Percentiles rank a stretch among this genome's conserved stretches.
Evolutionary conservation across 2,329 filamentous ascomycete species (phyloP).

Genomic region (Neofusicoccum sp.): DNA sequence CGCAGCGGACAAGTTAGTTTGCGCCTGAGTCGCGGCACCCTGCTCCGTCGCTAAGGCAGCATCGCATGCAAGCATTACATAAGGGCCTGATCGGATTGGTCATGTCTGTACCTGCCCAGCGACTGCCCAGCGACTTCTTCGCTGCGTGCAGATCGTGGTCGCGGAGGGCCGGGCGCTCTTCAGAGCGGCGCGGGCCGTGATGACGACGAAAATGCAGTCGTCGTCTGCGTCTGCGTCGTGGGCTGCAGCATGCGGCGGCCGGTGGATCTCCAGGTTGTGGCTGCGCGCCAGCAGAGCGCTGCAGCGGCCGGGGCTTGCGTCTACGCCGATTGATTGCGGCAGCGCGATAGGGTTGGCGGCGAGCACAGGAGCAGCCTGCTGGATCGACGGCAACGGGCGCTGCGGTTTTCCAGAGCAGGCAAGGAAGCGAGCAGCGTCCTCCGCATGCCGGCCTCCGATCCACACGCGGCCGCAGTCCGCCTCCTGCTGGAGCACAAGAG

Average conservation of each 20-base stretch:
- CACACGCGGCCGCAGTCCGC: background rate
- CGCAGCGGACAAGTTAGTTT: background rate
- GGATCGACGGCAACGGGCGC: no score
- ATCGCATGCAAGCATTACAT: background rate
- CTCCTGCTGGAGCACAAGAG: background rate
- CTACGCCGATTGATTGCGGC: no score
- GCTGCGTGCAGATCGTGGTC: background rate
- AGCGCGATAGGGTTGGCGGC: background rate
- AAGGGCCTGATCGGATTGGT: background rate
- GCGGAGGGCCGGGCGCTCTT: background rate
- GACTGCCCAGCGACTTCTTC: background rate
- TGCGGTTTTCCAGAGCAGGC: conserved; percentile 2
- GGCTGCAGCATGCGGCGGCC: no score
- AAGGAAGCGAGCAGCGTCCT: conserved; percentile 14
- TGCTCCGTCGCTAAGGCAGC: background rate
- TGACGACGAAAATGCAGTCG: no score
- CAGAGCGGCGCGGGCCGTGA: background rate
- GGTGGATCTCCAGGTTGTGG: no score
- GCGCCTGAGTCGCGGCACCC: background rate
- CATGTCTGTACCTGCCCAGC: background rate
- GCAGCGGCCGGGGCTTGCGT: no score
- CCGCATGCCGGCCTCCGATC: conserved; percentile 13
- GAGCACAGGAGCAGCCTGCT: no score
- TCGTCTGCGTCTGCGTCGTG: no score
- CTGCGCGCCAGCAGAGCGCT: no score